These are phyloP conservation scores for Friedmanniomyces endolithicus DNA, from an alignment of 495 filamentous ascomycete species.

Conservation along the genomic window DNA sequence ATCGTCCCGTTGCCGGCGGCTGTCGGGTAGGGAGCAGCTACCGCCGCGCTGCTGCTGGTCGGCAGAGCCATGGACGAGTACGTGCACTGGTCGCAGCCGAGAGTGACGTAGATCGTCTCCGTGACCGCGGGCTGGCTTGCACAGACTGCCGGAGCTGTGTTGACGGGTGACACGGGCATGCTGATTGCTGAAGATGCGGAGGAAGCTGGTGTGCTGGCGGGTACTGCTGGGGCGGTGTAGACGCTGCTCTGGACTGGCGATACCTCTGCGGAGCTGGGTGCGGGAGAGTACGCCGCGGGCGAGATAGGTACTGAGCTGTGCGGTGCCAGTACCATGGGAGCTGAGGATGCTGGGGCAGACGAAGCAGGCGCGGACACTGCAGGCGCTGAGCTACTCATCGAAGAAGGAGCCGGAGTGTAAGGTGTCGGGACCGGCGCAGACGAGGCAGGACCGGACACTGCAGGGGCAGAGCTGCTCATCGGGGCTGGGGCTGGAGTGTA, in stretches of 20 bases:
- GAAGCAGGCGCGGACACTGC: not conserved
- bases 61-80: constrained; percentile 5
- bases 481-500: not conserved
- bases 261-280: not conserved
- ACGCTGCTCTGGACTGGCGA: not conserved
- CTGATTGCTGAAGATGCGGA: not conserved
- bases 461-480: not conserved
- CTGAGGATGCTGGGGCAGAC: not conserved
- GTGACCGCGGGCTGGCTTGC: not conserved
- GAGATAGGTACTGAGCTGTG: not conserved
- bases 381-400: not conserved
- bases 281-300: not conserved
- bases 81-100: constrained; percentile 1
- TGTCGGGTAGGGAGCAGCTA: not conserved
- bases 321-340: not conserved
- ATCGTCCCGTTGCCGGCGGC: not conserved
- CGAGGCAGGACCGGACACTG: not conserved
- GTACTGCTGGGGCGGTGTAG: not conserved
- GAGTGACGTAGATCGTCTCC: not conserved
- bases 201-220: not conserved
- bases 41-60: not conserved
- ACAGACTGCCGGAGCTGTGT: not conserved
- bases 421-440: not conserved
- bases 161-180: not conserved
- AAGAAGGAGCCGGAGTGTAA: not conserved